Conservation (phyloP, 2,329 filamentous ascomycete genomes). For the Scytalidium lignicola region DNA sequence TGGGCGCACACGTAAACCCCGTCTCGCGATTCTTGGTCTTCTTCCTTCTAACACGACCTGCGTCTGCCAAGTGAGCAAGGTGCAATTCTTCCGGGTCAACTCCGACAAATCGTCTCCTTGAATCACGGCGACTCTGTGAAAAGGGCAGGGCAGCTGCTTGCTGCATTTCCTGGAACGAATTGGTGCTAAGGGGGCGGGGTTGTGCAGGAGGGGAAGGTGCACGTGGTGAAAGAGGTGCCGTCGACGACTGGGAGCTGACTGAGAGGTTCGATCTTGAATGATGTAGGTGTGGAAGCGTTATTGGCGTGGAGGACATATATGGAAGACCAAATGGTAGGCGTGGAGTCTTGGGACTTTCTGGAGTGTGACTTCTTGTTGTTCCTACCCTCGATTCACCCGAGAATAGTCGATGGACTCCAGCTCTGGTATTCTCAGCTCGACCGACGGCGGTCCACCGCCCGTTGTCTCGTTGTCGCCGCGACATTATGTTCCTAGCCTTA, state of each 20-base stretch:
- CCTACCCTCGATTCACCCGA: slow-evolving; percentile 21
- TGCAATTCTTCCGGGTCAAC: slow-evolving; percentile 45
- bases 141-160: slow-evolving; percentile 7
- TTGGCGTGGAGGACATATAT: slow-evolving; percentile 35
- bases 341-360: slow-evolving; percentile 42
- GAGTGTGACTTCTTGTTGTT: slow-evolving; percentile 8
- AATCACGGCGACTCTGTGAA: slow-evolving; percentile 10
- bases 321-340: slow-evolving; percentile 33
- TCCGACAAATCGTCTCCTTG: slow-evolving; percentile 29
- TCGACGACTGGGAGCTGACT: slow-evolving; percentile 19
- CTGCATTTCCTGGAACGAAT: slow-evolving; percentile 5
- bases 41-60: slow-evolving; percentile 34
- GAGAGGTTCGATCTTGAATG: slow-evolving; percentile 34
- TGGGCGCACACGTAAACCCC: slow-evolving; percentile 37
- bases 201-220: slow-evolving; percentile 10
- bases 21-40: slow-evolving; percentile 13
- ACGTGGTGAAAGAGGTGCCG: slow-evolving; percentile 5
- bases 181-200: slow-evolving; percentile 11
- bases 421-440: slow-evolving; percentile 13
- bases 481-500: not conserved
- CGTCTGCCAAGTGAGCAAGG: slow-evolving; percentile 39
- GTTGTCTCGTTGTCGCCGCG: not conserved
- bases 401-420: slow-evolving; percentile 21
- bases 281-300: slow-evolving; percentile 37
- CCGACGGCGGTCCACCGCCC: not conserved